Conservation (phyloP, 345 rosid species). For the Brassica incana region DNA sequence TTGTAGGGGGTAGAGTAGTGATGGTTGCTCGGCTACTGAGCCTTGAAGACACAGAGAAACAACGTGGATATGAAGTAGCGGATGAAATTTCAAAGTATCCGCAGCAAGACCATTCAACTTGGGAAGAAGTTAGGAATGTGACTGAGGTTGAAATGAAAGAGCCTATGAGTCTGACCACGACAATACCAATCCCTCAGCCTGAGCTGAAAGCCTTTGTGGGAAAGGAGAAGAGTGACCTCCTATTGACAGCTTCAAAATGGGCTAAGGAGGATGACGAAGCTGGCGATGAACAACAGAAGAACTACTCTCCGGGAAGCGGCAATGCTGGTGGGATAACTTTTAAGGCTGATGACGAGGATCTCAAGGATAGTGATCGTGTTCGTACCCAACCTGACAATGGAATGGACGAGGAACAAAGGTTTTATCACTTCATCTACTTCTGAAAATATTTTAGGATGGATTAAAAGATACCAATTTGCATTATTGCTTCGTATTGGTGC, state of each 20-base stretch:
- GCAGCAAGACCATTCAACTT: constrained; percentile 52
- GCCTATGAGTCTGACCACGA: constrained; percentile 29
- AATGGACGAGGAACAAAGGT: constrained; percentile 91
- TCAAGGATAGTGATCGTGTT: constrained; percentile 50
- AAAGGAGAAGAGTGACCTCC: constrained; percentile 75
- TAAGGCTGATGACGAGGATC: constrained; percentile 63
- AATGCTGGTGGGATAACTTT: constrained; percentile 54
- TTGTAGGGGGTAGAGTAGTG: constrained; percentile 92
- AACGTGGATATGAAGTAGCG: constrained; percentile 76
- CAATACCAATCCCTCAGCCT: constrained; percentile 62
- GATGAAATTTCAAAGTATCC: constrained; percentile 67
- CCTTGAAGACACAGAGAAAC: constrained; percentile 95
- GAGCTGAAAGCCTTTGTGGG: constrained; percentile 61
- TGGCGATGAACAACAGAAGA: constrained; percentile 77
- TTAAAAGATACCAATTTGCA: constrained; percentile 13
- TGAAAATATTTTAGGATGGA: neutral
- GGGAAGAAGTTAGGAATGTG: constrained; percentile 55
- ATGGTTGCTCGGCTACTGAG: constrained; percentile 94
- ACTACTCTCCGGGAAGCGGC: constrained; percentile 92
- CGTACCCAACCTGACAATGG: constrained; percentile 59
- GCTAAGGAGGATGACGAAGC: constrained; percentile 90
- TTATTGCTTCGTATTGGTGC: neutral
- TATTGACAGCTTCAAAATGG: constrained; percentile 95
- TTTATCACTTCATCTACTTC: constrained; percentile 1
- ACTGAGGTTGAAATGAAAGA: constrained; percentile 52